These are phyloP conservation scores for Trifolium subterraneum DNA, from an alignment of 306 rosid species.

Conservation along the genomic window DNA sequence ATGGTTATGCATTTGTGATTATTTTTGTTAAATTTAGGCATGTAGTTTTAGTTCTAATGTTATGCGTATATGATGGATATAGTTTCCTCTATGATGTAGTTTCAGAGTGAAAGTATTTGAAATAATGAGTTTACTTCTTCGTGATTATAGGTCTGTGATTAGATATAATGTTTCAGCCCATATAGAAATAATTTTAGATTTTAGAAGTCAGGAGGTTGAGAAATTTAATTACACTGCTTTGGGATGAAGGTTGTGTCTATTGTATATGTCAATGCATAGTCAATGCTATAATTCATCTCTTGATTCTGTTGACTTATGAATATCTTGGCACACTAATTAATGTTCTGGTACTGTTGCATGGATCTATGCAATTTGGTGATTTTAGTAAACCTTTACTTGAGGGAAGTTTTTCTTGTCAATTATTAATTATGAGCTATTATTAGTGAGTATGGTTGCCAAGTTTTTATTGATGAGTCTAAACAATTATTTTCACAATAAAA, in stretches of 20 bases:
- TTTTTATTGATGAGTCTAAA: too few relatives aligned
- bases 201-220: slow-evolving; percentile 20
- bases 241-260: slow-evolving; percentile 3
- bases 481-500: too few relatives aligned
- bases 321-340: slow-evolving; percentile 32
- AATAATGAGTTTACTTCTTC: slow-evolving; percentile 21
- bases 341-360: slow-evolving; percentile 11
- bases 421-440: slow-evolving; percentile 1
- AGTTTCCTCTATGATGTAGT: slow-evolving; percentile 8
- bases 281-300: neutral
- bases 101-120: slow-evolving; percentile 42
- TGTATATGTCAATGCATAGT: slow-evolving; percentile 8
- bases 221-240: slow-evolving; percentile 35
- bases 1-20: slow-evolving; percentile 40
- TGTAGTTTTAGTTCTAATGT: slow-evolving; percentile 29
- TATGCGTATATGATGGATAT: slow-evolving; percentile 36
- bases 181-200: too few relatives aligned
- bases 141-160: slow-evolving; percentile 39
- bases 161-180: slow-evolving; percentile 21
- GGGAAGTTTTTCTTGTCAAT: slow-evolving; percentile 10
- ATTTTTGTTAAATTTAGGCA: slow-evolving; percentile 27
- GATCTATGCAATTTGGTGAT: slow-evolving; percentile 9
- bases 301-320: slow-evolving; percentile 12
- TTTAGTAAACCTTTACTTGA: slow-evolving; percentile 25
- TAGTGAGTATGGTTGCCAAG: too few relatives aligned